phyloP scores from a whole-genome alignment of 2,329 filamentous ascomycete species.

The Aspergillus japonicus region DNA sequence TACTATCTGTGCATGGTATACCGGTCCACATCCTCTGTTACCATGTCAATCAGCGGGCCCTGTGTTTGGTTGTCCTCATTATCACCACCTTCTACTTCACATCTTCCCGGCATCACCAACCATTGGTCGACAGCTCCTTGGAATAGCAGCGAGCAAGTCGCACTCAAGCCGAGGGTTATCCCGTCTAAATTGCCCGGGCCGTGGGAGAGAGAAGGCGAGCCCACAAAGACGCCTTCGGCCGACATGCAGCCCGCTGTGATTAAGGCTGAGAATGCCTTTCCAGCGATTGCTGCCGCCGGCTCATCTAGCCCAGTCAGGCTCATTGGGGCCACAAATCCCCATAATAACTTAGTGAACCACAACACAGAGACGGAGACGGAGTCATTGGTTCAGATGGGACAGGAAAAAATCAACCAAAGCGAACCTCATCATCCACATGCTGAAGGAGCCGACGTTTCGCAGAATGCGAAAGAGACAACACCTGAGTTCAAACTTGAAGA shows the following conservation, averaged over 20 bases:
- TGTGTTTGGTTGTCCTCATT: constrained; percentile 37
- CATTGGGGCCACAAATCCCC: constrained; percentile 20
- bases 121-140: constrained; percentile 28
- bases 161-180: constrained; percentile 21
- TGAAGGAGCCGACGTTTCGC: constrained; percentile 18
- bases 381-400: constrained; percentile 24
- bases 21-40: constrained; percentile 15
- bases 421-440: constrained; percentile 18
- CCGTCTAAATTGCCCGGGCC: constrained; percentile 22
- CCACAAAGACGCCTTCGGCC: constrained; percentile 16
- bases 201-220: constrained; percentile 22
- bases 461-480: constrained; percentile 11
- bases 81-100: constrained; percentile 31
- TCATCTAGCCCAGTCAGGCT: constrained; percentile 17
- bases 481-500: constrained; percentile 15
- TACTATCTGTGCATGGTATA: constrained; percentile 14
- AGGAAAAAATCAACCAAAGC: constrained; percentile 27
- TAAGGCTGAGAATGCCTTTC: constrained; percentile 32
- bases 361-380: constrained; percentile 18
- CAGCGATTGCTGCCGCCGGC: constrained; percentile 14
- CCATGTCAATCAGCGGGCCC: constrained; percentile 39
- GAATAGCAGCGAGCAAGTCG: constrained; percentile 26
- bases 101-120: constrained; percentile 30
- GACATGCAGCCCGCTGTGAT: constrained; percentile 28
- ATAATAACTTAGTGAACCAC: constrained; percentile 17